Base-by-base conservation (phyloP, 2,329 filamentous ascomycete species). In the Ceratocystis ficicola region DNA sequence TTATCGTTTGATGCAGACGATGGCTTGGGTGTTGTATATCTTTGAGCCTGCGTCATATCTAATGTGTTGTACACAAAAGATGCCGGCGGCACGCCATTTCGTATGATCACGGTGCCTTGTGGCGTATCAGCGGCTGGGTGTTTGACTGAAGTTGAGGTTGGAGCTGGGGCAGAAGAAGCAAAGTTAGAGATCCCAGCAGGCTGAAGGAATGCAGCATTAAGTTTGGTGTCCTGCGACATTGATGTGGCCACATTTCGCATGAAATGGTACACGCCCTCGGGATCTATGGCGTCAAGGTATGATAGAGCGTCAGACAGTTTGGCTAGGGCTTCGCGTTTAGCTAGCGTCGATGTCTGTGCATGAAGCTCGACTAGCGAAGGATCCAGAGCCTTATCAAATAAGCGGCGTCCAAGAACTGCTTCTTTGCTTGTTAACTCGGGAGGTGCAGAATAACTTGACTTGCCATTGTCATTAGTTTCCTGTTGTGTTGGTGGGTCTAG, bases 231-330 rank as follows among this genome's bases (percentile, higher is more conserved):
- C 61, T 81, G 79, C 55, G 87, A 82, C 60, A 95, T 81, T 66
- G 84, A 83, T n/a, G 89, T 82, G 68, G 95, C 81, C 69, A 95
- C 83, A 66, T 84, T 82, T 71, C 86, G 88, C 72, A 99, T 80
- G 17, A 99, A 80, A 70, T 95, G 86, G 71, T 93, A 94, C 50
- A 92, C 85, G 20, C 92, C 92, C 73, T 96, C 93, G 0, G 93
- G 93, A 72, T 99, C 93, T 36, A 93, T 81, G 57, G 89, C 85
- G 74, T 97, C 90, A 41, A 99, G 81, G 12, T 86, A 82, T 3
- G 86, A 87, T 79, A 94, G 95, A 0, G 93, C 92, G 73, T 95
- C 89, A 0, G 89, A 90, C 12, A 96, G 80, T 69, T 86, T 85
- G 2, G 88, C 89, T 36, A 97, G 81, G 0, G 90, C 90, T 71